Evolutionary conservation across 2,329 filamentous ascomycete species (phyloP), one percentile per base, ranked within the genome.

Genomic region (Curvularia hawaiiensis): DNA sequence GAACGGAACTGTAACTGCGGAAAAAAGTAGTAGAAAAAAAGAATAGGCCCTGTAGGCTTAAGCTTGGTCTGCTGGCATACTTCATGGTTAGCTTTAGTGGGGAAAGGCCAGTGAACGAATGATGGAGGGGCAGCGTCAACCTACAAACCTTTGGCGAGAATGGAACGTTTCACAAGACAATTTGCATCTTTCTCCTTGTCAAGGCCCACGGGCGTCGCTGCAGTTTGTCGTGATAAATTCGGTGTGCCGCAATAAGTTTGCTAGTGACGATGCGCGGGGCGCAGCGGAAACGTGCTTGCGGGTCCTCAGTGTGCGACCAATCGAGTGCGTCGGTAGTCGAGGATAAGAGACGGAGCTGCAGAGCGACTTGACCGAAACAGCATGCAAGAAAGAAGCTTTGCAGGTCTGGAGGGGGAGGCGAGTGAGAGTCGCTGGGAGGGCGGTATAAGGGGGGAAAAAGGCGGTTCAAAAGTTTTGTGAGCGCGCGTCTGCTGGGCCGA

Each of bases 11-110:
- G 50, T 44, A 60, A 60, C 56, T 45, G 55, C 51, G 58, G 47
- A 56, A 52, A 46, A 52, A 50, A 33, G 62, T 57, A 51, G 18
- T 60, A 52, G 40, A 52, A 56, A 53, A 53, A 45, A 58, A 54
- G 49, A 53, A 28, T 46, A 57, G 58, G 59, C 60, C 57, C 60
- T 69, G 63, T 61, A 63, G 68, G 67, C 65, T 65, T 54, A 66
- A 62, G 61, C 64, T 73, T 63, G 63, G 59, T 70, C 66, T 75
- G 70, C 59, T 62, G 63, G 63, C 56, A 62, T 57, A 57, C 54
- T 52, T 52, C 69, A 70, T 73, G 61, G 66, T 76, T 72, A 76
- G 74, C 68, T 68, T 52, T 66, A 50, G 63, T 60, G 56, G 59
- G 60, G 52, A 64, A 64, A 60, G 68, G 61, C 57, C 52, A 61